Conservation (phyloP, 768 basidiomycete species). For the Collybia sordida region DNA sequence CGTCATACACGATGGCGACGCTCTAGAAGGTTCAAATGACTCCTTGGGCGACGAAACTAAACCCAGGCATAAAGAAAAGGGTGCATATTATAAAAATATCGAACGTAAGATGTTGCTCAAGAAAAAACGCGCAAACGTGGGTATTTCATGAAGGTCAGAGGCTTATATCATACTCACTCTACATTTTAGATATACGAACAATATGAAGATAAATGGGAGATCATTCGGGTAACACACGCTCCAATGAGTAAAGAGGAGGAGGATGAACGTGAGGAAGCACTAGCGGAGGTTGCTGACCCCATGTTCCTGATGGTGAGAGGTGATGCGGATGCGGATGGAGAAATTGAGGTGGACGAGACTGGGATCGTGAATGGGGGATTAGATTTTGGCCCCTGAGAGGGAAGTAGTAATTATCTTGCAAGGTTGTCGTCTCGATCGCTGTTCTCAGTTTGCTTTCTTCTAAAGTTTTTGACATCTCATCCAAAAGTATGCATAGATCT, state of each 20-base stretch:
- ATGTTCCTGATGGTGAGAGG: slow-evolving; percentile 52
- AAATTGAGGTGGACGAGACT: slow-evolving; percentile 45
- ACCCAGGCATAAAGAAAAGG: slow-evolving; percentile 41
- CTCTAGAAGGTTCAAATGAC: slow-evolving; percentile 31
- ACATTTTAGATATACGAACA: slow-evolving; percentile 60
- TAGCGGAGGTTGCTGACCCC: slow-evolving; percentile 77
- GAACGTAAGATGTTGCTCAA: slow-evolving; percentile 87
- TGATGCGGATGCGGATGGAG: slow-evolving; percentile 68
- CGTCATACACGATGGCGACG: slow-evolving; percentile 64
- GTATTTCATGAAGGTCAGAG: slow-evolving; percentile 18
- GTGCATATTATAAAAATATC: slow-evolving; percentile 88
- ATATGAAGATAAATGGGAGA: slow-evolving; percentile 80
- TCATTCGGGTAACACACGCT: slow-evolving; percentile 71
- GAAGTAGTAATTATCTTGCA: neutral
- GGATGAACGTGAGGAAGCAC: slow-evolving; percentile 74
- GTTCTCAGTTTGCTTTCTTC: slow-evolving; percentile 7
- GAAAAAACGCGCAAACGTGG: slow-evolving; percentile 79
- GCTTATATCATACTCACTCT: slow-evolving; percentile 3
- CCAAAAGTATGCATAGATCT: no score
- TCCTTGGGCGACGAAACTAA: slow-evolving; percentile 28
- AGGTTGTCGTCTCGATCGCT: slow-evolving; percentile 2
- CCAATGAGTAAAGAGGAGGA: slow-evolving; percentile 74
- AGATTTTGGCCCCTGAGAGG: slow-evolving; percentile 21
- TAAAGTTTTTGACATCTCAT: neutral
- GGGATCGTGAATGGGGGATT: slow-evolving; percentile 29